These are phyloP conservation scores for Acarospora socialis DNA, from an alignment of 2,329 filamentous ascomycete genomes.

Conservation along the genomic window DNA sequence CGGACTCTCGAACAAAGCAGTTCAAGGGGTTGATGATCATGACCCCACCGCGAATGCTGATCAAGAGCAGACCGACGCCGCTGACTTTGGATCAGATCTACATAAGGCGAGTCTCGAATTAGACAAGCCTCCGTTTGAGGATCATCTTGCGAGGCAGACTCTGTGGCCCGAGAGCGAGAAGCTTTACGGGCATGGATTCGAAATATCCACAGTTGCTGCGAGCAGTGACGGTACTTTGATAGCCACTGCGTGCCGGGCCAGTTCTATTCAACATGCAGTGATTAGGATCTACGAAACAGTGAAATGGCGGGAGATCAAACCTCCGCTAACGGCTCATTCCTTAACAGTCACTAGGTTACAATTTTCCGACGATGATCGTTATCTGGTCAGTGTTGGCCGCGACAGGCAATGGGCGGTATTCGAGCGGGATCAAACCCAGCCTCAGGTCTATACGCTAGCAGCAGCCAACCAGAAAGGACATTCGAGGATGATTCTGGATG, in stretches of 20 bases:
- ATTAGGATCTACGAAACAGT: conserved; percentile 80
- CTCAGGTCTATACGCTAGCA: conserved; percentile 40
- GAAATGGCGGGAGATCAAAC: conserved; percentile 75
- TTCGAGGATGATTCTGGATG: conserved; percentile 80
- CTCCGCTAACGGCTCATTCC: conserved; percentile 69
- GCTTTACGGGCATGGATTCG: conserved; percentile 93
- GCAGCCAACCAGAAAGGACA: conserved; percentile 71
- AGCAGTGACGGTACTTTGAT: conserved; percentile 61
- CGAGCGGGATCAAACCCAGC: conserved; percentile 31
- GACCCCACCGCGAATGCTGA: conserved; percentile 23
- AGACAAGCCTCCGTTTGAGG: conserved; percentile 69
- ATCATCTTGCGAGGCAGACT: conserved; percentile 75
- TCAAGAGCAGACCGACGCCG: conserved; percentile 35
- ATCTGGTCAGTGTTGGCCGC: conserved; percentile 74
- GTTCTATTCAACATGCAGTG: conserved; percentile 84
- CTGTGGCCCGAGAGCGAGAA: conserved; percentile 96
- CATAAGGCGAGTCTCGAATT: conserved; percentile 52
- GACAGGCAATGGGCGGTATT: conserved; percentile 89
- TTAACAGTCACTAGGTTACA: conserved; percentile 71
- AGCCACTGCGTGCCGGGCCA: conserved; percentile 86
- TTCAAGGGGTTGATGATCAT: conserved; percentile 37
- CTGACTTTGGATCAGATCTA: conserved; percentile 41
- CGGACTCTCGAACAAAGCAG: conserved; percentile 89
- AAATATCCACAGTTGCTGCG: conserved; percentile 75
- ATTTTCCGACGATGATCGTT: conserved; percentile 61